phyloP scores from a whole-genome alignment of 129 eudicot species.

The Daucus carota region DNA sequence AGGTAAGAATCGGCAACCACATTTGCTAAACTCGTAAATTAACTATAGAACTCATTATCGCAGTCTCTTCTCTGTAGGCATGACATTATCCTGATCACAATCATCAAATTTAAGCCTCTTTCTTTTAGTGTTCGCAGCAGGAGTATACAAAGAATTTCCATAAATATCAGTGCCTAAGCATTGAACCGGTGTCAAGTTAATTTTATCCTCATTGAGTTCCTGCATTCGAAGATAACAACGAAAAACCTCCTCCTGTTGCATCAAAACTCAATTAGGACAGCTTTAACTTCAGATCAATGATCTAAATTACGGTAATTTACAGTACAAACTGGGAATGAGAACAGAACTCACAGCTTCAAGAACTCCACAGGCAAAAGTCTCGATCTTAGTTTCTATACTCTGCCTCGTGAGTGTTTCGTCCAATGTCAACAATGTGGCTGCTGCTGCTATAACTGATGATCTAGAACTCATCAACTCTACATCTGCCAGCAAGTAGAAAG shows the following conservation, averaged over 20 bases:
- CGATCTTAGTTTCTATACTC: conserved; percentile 36
- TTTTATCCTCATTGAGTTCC: conserved; percentile 20
- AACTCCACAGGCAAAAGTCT: conserved; percentile 18
- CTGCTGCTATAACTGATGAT: conserved; percentile 48
- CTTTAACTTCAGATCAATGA: background rate
- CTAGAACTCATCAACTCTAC: conserved; percentile 22
- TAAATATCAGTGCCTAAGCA: background rate
- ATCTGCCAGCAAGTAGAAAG: conserved; percentile 30
- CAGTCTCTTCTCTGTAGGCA: conserved; percentile 4
- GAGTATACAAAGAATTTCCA: conserved; percentile 7
- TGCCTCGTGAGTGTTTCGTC: conserved; percentile 43
- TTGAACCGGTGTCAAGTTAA: conserved; percentile 9
- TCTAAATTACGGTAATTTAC: no score
- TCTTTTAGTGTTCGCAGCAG: conserved; percentile 30
- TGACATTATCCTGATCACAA: conserved; percentile 11
- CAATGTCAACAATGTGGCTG: conserved; percentile 48
- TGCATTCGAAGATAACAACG: conserved; percentile 34
- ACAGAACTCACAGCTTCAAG: conserved; percentile 38
- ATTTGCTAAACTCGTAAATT: background rate
- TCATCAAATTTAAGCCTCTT: conserved; percentile 43
- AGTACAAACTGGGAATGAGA: no score
- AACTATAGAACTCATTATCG: background rate
- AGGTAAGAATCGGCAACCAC: background rate
- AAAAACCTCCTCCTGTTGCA: conserved; percentile 36
- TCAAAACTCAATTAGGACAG: conserved; percentile 3